Percentiles rank a stretch among this genome's conserved stretches.
These are phyloP conservation scores for Drechmeria coniospora DNA, from an alignment of 2,329 filamentous ascomycete genomes.

Conservation along the genomic window DNA sequence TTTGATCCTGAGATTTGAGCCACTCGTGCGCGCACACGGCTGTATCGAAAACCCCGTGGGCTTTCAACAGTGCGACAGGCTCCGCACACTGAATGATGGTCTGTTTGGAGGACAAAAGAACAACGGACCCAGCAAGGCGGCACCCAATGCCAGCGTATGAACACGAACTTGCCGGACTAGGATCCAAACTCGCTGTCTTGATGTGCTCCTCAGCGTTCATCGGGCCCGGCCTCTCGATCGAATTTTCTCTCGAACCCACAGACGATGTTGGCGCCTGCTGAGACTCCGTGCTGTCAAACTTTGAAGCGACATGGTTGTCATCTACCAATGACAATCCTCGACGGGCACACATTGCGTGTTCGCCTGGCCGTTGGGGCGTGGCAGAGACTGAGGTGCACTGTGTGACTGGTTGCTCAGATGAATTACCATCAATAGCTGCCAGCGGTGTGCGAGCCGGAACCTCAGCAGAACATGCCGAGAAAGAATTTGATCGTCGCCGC, in stretches of 20 bases:
- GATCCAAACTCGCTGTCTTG: background rate
- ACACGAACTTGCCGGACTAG: constrained; percentile 10
- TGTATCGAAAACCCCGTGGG: constrained; percentile 24
- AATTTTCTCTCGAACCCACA: no score
- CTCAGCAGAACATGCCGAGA: background rate
- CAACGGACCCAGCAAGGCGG: constrained; percentile 16
- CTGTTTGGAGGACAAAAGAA: constrained; percentile 29
- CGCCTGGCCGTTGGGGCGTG: no score
- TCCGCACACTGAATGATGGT: constrained; percentile 18
- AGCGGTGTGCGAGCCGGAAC: constrained; percentile 8
- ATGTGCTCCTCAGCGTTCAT: no score
- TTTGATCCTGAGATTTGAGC: constrained; percentile 7
- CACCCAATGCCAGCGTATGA: constrained; percentile 19
- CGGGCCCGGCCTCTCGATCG: no score
- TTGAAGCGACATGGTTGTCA: no score
- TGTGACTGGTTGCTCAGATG: constrained; percentile 2
- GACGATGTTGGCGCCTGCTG: no score
- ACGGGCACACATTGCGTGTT: no score
- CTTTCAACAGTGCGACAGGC: constrained; percentile 20
- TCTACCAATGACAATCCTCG: no score
- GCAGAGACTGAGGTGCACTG: background rate
- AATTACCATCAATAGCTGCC: constrained; percentile 10
- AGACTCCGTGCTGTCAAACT: no score
- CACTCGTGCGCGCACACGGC: constrained; percentile 21
- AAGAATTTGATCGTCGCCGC: constrained; percentile 3